A percentile compares a stretch with the other conserved stretches of the same genome.
These are phyloP conservation scores for Syzygium jambos DNA, from an alignment of 345 rosid genomes.

Conservation along the genomic window DNA sequence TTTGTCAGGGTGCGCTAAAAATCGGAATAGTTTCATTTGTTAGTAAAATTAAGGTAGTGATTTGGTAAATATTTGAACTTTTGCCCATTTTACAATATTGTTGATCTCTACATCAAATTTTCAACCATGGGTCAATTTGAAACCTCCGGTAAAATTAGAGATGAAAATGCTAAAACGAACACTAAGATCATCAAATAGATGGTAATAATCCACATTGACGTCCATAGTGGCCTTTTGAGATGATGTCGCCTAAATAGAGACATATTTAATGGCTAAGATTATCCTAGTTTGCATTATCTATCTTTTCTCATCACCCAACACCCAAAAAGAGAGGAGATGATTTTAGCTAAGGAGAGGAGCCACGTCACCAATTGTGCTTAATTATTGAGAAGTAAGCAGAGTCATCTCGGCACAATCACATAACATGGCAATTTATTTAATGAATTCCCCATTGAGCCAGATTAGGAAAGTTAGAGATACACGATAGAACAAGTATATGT, in stretches of 20 bases:
- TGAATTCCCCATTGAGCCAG: background rate
- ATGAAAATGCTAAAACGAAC: background rate
- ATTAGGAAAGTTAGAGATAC: background rate
- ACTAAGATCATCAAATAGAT: background rate
- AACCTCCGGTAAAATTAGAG: accelerated
- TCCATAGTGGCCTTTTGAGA: background rate
- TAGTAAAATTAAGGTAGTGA: background rate
- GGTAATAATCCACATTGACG: background rate
- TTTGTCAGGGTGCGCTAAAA: background rate
- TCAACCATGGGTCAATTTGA: background rate
- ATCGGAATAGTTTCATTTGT: background rate
- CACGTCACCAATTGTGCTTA: background rate
- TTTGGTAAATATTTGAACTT: background rate
- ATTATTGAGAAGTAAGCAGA: background rate
- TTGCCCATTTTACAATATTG: background rate
- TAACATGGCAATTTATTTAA: background rate
- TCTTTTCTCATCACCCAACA: accelerated
- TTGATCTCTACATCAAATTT: background rate
- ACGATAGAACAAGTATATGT: background rate
- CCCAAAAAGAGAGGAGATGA: background rate
- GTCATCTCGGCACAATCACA: background rate
- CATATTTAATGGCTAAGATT: background rate
- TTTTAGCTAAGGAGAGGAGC: background rate
- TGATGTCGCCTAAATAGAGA: too few species aligned
- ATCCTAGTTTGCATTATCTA: background rate